Base-by-base conservation (phyloP, 805 yeast genomes). In the Yueomyces sp. region DNA sequence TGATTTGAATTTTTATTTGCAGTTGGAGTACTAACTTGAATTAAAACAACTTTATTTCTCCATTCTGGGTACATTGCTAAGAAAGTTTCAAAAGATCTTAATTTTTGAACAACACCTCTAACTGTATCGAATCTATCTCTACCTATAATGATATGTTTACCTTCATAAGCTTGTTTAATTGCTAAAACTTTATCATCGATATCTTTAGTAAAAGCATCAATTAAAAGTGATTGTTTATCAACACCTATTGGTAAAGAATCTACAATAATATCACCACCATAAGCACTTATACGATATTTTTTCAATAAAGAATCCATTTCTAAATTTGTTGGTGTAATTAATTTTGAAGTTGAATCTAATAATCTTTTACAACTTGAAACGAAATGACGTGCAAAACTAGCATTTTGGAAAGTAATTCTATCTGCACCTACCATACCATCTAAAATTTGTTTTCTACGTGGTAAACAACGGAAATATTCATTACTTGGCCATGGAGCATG, bases 401-500 rank as follows among this genome's bases (percentile, higher is more conserved):
- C 78, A 52, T 85, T 77, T 61, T 92, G 98, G 65, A 92, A 86
- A 7, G 83, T 87, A 40, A 92, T 74, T 54, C 79, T 76, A 58
- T 86, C 85, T 5, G 95, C 78, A 28, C 97, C 97, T 41, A 92
- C 72, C 74, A 92, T 74, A 19, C 98, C 97, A 55, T 85, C 94
- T 46, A 92, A 69, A 41, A 92, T 67, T 55, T 84, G 81, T 45
- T 77, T 72, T 51, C 98, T 74, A 62, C 84, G 84, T 36, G 95
- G 79, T 34, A 94, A 64, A 52, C 95, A 84, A 48, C 96, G 73
- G 66, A 92, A 86, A 60, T 88, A 87, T 63, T 92, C 99, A 19
- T 87, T 80, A 28, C 95, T 79, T 9, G 96, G 96, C 72, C 90
- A 88, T n/a, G 96, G 95, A 3, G 85, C 74, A 60, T 88, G 96